Evolutionary conservation across 306 rosid species (phyloP).

Genomic region (Cicer arietinum): DNA sequence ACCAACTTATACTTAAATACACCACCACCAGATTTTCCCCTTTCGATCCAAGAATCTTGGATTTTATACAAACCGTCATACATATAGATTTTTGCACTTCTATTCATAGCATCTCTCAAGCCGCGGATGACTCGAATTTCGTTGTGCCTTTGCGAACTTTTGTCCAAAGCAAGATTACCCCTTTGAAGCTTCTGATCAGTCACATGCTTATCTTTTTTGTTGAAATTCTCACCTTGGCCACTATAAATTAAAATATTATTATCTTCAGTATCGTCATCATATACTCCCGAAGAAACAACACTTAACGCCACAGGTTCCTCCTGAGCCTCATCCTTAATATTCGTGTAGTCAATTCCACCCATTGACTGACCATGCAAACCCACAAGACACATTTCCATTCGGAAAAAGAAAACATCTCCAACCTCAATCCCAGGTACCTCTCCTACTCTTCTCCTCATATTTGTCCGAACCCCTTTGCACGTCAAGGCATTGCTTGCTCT

Average conservation of each 20-base stretch:
- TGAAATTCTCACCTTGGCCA: conserved; percentile 69
- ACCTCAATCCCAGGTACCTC: conserved; percentile 66
- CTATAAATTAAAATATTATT: conserved; percentile 62
- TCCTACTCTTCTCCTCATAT: conserved; percentile 62
- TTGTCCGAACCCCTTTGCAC: conserved; percentile 57
- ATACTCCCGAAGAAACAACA: conserved; percentile 70
- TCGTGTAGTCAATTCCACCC: conserved; percentile 71
- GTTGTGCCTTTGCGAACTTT: conserved; percentile 53
- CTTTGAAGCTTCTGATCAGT: conserved; percentile 76
- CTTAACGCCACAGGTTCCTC: conserved; percentile 68
- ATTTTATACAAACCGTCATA: conserved; percentile 73
- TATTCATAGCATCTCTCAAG: conserved; percentile 47
- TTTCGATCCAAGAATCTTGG: conserved; percentile 64
- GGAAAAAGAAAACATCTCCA: conserved; percentile 70
- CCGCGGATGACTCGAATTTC: conserved; percentile 75
- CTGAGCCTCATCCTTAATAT: conserved; percentile 46
- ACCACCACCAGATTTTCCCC: conserved; percentile 61
- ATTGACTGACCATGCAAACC: conserved; percentile 72
- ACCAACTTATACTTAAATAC: conserved; percentile 70
- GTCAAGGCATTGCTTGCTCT: conserved; percentile 59
- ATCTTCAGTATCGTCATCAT: conserved; percentile 60
- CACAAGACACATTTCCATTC: conserved; percentile 65
- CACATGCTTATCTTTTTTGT: conserved; percentile 56
- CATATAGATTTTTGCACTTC: conserved; percentile 59
- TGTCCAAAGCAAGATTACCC: conserved; percentile 76